Evolutionary conservation across 495 filamentous ascomycete genomes (phyloP), one percentile per base, ranked within the genome.

Genomic region (Rusavskia elegans): DNA sequence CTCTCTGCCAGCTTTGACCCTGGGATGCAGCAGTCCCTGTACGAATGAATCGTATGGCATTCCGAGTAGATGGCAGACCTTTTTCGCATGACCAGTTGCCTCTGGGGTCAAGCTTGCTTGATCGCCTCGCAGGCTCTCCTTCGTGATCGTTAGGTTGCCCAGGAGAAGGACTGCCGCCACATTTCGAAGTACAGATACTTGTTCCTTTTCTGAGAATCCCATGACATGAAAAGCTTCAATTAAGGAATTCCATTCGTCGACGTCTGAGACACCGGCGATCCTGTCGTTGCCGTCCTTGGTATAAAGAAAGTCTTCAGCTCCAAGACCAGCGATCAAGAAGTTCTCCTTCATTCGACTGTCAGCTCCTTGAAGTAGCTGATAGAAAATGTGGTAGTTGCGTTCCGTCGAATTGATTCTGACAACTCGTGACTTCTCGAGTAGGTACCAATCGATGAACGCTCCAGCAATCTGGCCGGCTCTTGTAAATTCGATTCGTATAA

Each of bases 371-470:
- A 99, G 66, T 13, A 99, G 74, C 65, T 99, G 93, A 62, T 99
- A 99, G 65, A 99, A 99, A 27, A 99, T 74, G 63, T 99, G 93
- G 62, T 99, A 99, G 58, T 95, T 99, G 23, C 93, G 76, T 63
- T 99, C 93, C 45, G 84, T 81, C 2, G 79, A 57, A 61, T 87
- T 93, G 29, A 95, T 78, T 40, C 82, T 83, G 19, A 97, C 89
- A 7, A 99, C 93, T 46, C 93, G 77, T 2, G 92, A 97, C 62
- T 99, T 99, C 60, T 99, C 93, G 11, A 99, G 67, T 0, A 99
- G 74, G 67, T 97, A 97, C 93, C 93, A 99, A 64, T 99, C 89
- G 45, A 99, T 95, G 68, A 83, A 96, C 25, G 93, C 93, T 14
- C 93, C 93, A 32, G 84, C 88, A 54, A 99, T 97, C 36, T 93